Evolutionary conservation across 2,329 filamentous ascomycete species (phyloP), one percentile per base, ranked within the genome.

Genomic region (Epicoccum sorghinum): DNA sequence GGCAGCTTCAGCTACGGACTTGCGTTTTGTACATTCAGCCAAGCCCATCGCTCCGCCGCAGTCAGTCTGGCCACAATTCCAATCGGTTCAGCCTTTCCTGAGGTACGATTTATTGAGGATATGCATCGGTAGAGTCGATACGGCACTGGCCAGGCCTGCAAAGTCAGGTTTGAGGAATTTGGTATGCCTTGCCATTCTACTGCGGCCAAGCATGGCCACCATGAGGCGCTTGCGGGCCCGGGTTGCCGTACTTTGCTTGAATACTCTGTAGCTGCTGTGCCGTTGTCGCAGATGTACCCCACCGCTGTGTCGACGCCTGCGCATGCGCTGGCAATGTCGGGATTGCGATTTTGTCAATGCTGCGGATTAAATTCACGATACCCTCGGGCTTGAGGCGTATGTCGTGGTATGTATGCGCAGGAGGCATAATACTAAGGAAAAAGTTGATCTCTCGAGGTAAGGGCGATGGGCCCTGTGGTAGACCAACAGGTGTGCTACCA

Each of bases 351-450:
- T 58, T 51, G 1, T 61, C 45, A 4, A 67, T 62, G 48, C 86
- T 82, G 29, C 86, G 83, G 22, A 99, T 79, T 36, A 97, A 79
- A 29, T 85, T 83, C 6, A 95, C 88, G 77, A 97, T 80, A 54
- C 83, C 86, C 30, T 86, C 79, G 0, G 91, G 78, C 59, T 84
- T 89, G 65, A 96, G 88, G 9, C 86, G 83, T 35, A 85, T 83
- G 18, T 85, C 84, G 47, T 87, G 85, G 74, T 96, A 97, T 7
- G 85, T 81, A 23, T 89, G 84, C 1, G 89, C 83, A 0, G 85
- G 81, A 0, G 92, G 92, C 10, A 96, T 87, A 57, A 93, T 87
- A 61, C 87, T 86, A 9, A 96, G 79, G 3, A 79, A 65, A 61
- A 76, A 74, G 29, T 71, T 77, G 55, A 79, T 69, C 49, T 86